Evolutionary conservation across 1,284 basidiomycete genomes (phyloP), one percentile per base, ranked within the genome.

Genomic region (Microbotryum intermedium): DNA sequence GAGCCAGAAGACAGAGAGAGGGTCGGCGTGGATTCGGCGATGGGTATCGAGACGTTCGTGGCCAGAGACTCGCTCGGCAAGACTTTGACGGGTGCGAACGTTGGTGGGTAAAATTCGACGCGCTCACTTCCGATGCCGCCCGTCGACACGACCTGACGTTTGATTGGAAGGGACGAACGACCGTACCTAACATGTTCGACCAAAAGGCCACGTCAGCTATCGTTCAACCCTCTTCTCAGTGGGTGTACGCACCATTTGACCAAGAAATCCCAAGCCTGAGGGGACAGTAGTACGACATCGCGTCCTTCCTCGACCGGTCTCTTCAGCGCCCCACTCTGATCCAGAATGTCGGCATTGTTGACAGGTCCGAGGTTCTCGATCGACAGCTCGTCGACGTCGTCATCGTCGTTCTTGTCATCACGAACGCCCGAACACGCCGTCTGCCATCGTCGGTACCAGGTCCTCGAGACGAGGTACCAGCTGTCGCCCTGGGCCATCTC

Each of bases 31-130:
- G 23, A 18, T 9, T 58, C 51, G 59, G 61, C 52, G n/a, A 59
- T 47, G 34, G 60, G 60, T 18, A 58, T 45, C 39, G 52, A 5
- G 48, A 58, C 55, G 50, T 21, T 61, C 50, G 55, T 47, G 34
- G 20, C 46, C 28, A 49, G 50, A 56, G 61, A 4, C 58, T 59
- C 58, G 21, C 72, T 59, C 7, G 73, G 70, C 23, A 72, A 62
- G 23, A 78, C 68, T 34, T 73, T 64, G 70, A 86, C 81, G 29
- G 85, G 80, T 61, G 80, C 81, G 71, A 93, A 78, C 42, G 78
- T 77, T 2, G 85, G 84, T 20, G 91, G 90, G 57, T 82, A 81
- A 53, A 94, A 80, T 74, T 97, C 91, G 61, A 97, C 77, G 26
- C 39, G 44, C 13, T 64, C 63, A 30, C 45, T 48, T 21, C 42